These are phyloP conservation scores for Gymnopus androsaceus DNA, from an alignment of 1,284 basidiomycete genomes.

Conservation along the genomic window DNA sequence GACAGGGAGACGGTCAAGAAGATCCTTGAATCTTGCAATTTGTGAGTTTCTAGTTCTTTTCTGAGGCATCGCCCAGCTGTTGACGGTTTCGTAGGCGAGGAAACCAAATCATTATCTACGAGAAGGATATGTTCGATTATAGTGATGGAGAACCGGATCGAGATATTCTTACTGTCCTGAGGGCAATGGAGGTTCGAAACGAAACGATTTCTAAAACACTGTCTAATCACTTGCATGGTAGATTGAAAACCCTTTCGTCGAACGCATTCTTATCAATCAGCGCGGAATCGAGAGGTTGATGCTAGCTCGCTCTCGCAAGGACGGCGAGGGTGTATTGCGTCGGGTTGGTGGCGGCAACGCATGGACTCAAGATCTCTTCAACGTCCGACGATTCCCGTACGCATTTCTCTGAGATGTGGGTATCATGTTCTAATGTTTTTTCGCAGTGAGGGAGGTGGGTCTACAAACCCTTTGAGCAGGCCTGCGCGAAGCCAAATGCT, in stretches of 20 bases:
- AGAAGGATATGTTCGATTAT: slow-evolving; percentile 80
- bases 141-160: slow-evolving; percentile 63
- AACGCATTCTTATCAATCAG: slow-evolving; percentile 82
- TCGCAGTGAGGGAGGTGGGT: slow-evolving; percentile 64
- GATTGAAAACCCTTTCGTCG: slow-evolving; percentile 76
- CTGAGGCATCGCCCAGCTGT: neutral
- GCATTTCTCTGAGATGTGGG: slow-evolving; percentile 27
- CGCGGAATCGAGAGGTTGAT: slow-evolving; percentile 72
- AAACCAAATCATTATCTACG: slow-evolving; percentile 63
- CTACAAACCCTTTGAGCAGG: slow-evolving; percentile 38
- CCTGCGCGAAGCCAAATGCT: slow-evolving; percentile 12
- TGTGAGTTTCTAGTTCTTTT: slow-evolving; percentile 45
- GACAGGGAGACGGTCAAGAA: slow-evolving; percentile 68
- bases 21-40: slow-evolving; percentile 56
- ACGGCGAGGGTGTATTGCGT: slow-evolving; percentile 58
- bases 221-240: slow-evolving; percentile 32
- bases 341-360: slow-evolving; percentile 50
- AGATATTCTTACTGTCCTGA: slow-evolving; percentile 73
- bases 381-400: slow-evolving; percentile 63
- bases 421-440: slow-evolving; percentile 8
- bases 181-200: slow-evolving; percentile 75
- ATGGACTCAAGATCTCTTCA: slow-evolving; percentile 62
- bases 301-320: slow-evolving; percentile 61
- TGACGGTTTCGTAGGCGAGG: slow-evolving; percentile 28
- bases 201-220: neutral